phyloP scores from a whole-genome alignment of 371 early-diverging fungal species.

The Actinomucor elegans region DNA sequence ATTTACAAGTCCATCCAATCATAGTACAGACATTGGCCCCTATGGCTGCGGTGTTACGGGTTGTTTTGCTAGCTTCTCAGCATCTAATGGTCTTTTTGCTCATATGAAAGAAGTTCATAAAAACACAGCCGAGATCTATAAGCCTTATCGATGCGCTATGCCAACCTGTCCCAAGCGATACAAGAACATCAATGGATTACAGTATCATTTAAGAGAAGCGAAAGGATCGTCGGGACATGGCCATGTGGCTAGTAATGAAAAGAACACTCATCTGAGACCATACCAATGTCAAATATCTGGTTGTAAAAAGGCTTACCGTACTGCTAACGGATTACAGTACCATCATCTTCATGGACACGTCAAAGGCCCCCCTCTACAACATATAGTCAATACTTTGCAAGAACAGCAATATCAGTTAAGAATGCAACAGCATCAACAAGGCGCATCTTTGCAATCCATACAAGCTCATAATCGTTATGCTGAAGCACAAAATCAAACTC shows the following conservation, averaged over 20 bases:
- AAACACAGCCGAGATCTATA: slow-evolving; percentile 34
- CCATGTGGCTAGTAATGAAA: slow-evolving; percentile 1
- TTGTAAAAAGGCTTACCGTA: slow-evolving; percentile 49
- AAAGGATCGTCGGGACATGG: slow-evolving; percentile 61
- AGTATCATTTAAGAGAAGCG: slow-evolving; percentile 87
- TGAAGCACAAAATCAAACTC: not conserved
- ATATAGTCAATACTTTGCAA: no score
- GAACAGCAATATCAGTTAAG: slow-evolving; percentile 3
- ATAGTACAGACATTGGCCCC: slow-evolving; percentile 42
- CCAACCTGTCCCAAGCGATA: slow-evolving; percentile 84
- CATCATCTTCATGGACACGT: slow-evolving; percentile 42
- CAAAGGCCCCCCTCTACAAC: not conserved
- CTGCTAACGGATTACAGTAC: slow-evolving; percentile 41
- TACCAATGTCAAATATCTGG: slow-evolving; percentile 42
- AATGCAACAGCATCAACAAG: not conserved
- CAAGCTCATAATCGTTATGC: no score
- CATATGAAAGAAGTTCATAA: slow-evolving; percentile 70
- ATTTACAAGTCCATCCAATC: not conserved
- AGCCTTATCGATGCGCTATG: slow-evolving; percentile 82
- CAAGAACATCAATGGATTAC: slow-evolving; percentile 96
- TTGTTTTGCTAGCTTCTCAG: slow-evolving; percentile 61
- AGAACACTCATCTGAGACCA: slow-evolving; percentile 23
- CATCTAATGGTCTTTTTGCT: slow-evolving; percentile 62
- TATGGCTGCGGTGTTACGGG: slow-evolving; percentile 70
- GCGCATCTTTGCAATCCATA: slow-evolving; percentile 7